Base-by-base conservation (phyloP, 129 eudicot genomes). In the Flaveria bidentis region DNA sequence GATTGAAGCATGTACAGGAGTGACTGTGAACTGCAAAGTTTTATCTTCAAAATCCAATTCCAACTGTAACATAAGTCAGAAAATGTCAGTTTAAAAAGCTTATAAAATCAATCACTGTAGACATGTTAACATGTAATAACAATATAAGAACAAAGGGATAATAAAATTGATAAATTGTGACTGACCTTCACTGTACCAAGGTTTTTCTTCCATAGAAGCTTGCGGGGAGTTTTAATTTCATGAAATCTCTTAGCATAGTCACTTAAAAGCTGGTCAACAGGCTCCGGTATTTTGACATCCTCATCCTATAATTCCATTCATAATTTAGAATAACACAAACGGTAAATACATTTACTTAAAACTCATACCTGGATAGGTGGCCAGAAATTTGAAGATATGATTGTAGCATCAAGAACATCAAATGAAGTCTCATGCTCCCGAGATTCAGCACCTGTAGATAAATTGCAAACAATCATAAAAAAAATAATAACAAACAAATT, bases 351-450 rank as follows among this genome's bases (percentile, higher is more conserved):
- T 51, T 8, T 11, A 64, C 50, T 62, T 42, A 68, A 42, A 64
- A 25, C 12, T 62, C 70, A 72, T 80, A 89, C 97, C 96, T 94
- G 97, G 70, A 94, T 94, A 44, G 98, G 97, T 79, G 98, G 98
- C 98, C 98, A 94, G 87, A 94, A 94, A 86, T 94, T 94, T 17
- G 98, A 88, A 25, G 98, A 94, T 76, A 94, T 88, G 79, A 94
- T 91, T 55, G 98, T 87, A 65, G 97, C 90, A 84, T 84, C 80
- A 65, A 94, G 82, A 69, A 68, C 67, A 81, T 89, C 93, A 72
- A 91, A 77, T 6, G 97, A 79, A 46, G 83, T 33, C 50, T 65
- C 97, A 71, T 63, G 60, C 73, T 91, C 90, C 71, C 66, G 69
- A 20, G 57, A 42, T 14, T 85, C 82, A n/a, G 80, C 78, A 77